phyloP scores from a whole-genome alignment of 2,329 filamentous ascomycete species.

The Ilyonectria sp. region DNA sequence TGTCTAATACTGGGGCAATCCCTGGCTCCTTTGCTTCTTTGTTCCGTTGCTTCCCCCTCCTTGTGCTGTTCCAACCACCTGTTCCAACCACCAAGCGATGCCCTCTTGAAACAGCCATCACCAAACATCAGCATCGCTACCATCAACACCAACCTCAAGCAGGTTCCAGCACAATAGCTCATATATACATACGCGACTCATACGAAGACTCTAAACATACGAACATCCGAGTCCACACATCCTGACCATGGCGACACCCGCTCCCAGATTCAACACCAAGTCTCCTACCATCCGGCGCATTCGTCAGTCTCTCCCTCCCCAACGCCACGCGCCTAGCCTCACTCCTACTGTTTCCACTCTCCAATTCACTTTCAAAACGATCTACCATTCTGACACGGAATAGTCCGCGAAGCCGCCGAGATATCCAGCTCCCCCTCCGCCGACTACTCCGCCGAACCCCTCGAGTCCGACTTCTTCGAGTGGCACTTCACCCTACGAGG shows the following conservation, averaged over 20 bases:
- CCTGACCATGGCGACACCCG: constrained; percentile 57
- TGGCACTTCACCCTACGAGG: constrained; percentile 99
- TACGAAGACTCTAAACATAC: neutral
- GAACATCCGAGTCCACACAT: neutral
- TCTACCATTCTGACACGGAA: neutral
- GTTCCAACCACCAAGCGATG: constrained; percentile 3
- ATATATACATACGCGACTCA: neutral
- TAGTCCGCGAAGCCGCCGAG: constrained; percentile 92
- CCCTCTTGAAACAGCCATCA: constrained; percentile 20
- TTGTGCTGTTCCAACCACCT: neutral
- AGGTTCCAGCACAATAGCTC: neutral
- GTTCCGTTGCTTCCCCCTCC: neutral
- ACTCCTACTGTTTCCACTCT: no score
- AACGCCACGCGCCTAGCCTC: constrained; percentile 11
- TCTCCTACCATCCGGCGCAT: constrained; percentile 90
- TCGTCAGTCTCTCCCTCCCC: constrained; percentile 65
- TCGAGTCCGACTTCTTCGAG: constrained; percentile 93
- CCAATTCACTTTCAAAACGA: neutral
- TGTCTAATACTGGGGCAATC: no score
- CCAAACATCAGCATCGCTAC: constrained; percentile 18
- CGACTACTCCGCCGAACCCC: constrained; percentile 88
- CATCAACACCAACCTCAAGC: neutral
- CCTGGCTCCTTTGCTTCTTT: neutral
- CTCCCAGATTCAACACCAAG: constrained; percentile 75
- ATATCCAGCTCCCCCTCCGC: constrained; percentile 84